Conservation (phyloP, 2,329 filamentous ascomycete species). For the Ceratocystis ficicola region DNA sequence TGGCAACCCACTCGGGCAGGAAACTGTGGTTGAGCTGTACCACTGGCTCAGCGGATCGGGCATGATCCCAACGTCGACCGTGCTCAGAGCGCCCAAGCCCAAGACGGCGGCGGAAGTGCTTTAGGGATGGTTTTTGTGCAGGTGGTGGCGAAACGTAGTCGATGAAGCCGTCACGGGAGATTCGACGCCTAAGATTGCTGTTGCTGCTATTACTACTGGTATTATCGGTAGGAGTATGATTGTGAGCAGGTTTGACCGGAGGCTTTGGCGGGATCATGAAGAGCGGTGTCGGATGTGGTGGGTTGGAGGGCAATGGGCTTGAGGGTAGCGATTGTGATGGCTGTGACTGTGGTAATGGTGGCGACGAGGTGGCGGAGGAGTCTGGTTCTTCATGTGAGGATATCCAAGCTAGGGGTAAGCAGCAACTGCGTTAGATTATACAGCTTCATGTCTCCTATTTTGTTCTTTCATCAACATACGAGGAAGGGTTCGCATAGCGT, state of each 20-base stretch:
- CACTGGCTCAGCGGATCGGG: slow-evolving; percentile 47
- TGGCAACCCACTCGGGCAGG: slow-evolving; percentile 14
- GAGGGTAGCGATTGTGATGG: neutral
- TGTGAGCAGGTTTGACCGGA: slow-evolving; percentile 33
- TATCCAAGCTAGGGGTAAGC: slow-evolving; percentile 35
- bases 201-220: neutral
- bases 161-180: slow-evolving; percentile 40
- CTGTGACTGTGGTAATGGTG: neutral
- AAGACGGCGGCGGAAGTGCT: slow-evolving; percentile 18
- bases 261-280: slow-evolving; percentile 32
- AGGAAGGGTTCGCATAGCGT: slow-evolving; percentile 19
- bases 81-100: slow-evolving; percentile 29
- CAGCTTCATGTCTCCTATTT: neutral
- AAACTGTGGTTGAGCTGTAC: slow-evolving; percentile 29
- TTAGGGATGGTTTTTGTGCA: slow-evolving; percentile 5
- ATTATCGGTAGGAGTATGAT: slow-evolving; percentile 31
- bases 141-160: slow-evolving; percentile 26
- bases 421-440: neutral
- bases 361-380: neutral
- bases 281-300: slow-evolving; percentile 29
- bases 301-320: slow-evolving; percentile 26
- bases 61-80: slow-evolving; percentile 48
- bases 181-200: slow-evolving; percentile 30
- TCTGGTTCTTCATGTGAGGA: slow-evolving; percentile 36
- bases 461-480: slow-evolving; percentile 6